Base-by-base conservation (phyloP, 2,329 filamentous ascomycete species). In the Parafenestella ontariensis region DNA sequence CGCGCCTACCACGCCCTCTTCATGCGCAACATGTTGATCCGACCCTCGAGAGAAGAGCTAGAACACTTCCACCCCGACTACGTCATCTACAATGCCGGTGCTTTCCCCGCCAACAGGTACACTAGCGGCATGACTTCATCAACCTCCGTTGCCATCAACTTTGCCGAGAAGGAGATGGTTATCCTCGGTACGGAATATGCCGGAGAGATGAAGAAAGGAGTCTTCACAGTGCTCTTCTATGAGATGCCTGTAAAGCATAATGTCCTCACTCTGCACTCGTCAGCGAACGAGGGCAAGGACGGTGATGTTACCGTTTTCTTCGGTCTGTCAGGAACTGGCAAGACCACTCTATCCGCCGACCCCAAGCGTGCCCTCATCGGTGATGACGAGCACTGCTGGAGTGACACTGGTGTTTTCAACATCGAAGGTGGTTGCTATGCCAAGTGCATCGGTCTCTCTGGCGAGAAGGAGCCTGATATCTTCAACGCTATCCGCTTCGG, bases 1-100 rank as follows among this genome's bases (percentile, higher is more conserved):
- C 93, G 95, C 77, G 95, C 95, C 79, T 99, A 99, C 86, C 95
- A 99, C 86, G 95, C 95, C 60, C 87, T 99, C 64, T 99, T 99
- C 88, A 99, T 99, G 95, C 91, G 93, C 76, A 99, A 99, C 86
- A 99, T 99, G 95, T 90, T 99, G 76, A 99, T 99, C 83, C 90
- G 95, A 69, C 95, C 95, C 61, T 84, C 88, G 48, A 87, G 86
- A 61, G 91, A 96, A 81, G 93, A 99, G 84, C 89, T 99, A 50
- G 90, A 96, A 83, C 87, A 92, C 81, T 99, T 99, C 87, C 91
- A 96, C 80, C 95, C 95, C 71, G 94, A 99, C 84, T 99, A 99
- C 84, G 94, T 94, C 73, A 98, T 99, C 83, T 99, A 99, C 89
- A 99, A 99, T 78, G 95, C 93, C 61, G 95, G 95, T 68, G 91